phyloP scores from a whole-genome alignment of 2,329 filamentous ascomycete species.

The Penicillium brasilianum region DNA sequence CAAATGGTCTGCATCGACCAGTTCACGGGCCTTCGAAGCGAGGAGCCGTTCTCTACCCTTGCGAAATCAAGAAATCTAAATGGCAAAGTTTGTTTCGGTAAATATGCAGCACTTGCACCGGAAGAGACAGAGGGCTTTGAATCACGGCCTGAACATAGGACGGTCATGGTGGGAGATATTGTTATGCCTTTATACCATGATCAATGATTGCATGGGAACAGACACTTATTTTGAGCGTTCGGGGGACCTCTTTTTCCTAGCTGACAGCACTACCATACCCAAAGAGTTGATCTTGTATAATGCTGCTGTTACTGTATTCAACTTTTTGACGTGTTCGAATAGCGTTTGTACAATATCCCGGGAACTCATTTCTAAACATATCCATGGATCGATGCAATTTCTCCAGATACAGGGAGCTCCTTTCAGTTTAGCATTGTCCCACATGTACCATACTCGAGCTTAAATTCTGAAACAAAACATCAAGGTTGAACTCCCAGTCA shows the following conservation, averaged over 20 bases:
- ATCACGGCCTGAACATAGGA: conserved; percentile 27
- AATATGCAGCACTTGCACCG: conserved; percentile 63
- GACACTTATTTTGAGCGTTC: background rate
- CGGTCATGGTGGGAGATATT: conserved; percentile 48
- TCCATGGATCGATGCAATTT: background rate
- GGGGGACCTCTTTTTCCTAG: background rate
- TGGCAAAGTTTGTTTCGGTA: conserved; percentile 87
- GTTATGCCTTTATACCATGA: conserved; percentile 39
- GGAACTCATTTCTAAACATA: background rate
- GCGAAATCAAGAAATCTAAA: conserved; percentile 83
- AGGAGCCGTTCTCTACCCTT: conserved; percentile 87
- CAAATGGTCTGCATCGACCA: conserved; percentile 98
- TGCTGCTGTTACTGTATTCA: background rate
- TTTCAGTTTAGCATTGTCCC: background rate
- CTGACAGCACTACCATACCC: background rate
- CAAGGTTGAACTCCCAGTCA: background rate
- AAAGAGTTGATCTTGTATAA: background rate
- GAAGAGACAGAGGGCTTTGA: conserved; percentile 28
- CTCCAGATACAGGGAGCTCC: background rate
- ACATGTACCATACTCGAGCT: background rate
- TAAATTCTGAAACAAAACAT: background rate
- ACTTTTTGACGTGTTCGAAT: background rate
- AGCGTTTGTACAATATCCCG: background rate
- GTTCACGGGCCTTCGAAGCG: conserved; percentile 72
- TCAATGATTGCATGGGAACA: conserved; percentile 2